phyloP scores from a whole-genome alignment of 2,329 filamentous ascomycete genomes.

The Pseudocercospora cruenta region DNA sequence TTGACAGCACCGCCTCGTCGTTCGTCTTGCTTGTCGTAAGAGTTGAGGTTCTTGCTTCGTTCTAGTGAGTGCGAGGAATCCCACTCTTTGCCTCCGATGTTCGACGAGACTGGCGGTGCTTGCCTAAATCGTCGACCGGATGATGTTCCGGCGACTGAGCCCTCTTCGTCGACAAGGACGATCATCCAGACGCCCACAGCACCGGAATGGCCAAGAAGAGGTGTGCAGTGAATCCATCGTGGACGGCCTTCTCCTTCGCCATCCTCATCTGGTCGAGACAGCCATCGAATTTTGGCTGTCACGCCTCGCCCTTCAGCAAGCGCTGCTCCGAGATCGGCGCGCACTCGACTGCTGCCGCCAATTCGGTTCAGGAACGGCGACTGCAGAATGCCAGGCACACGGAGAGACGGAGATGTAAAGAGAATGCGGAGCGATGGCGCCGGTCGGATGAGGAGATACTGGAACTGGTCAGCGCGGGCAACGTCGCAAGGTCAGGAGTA shows the following conservation, averaged over 20 bases:
- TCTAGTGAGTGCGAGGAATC: constrained; percentile 25
- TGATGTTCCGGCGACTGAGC: constrained; percentile 22
- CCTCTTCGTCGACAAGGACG: constrained; percentile 67
- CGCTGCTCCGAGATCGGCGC: constrained; percentile 60
- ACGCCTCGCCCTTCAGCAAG: constrained; percentile 70
- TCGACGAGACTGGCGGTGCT: constrained; percentile 41
- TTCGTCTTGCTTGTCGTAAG: constrained; percentile 30
- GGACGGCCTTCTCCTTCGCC: constrained; percentile 60
- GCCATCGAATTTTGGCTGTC: constrained; percentile 75
- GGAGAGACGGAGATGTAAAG: constrained; percentile 54
- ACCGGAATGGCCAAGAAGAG: constrained; percentile 67
- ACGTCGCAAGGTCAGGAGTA: constrained; percentile 8
- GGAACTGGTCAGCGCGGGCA: constrained; percentile 12
- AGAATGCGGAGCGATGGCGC: constrained; percentile 54
- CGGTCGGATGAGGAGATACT: constrained; percentile 55
- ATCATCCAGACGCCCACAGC: constrained; percentile 79
- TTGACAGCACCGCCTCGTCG: constrained; percentile 19
- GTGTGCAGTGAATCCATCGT: constrained; percentile 78
- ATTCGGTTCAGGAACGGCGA: constrained; percentile 54
- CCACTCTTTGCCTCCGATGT: constrained; percentile 41
- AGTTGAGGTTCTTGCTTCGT: constrained; percentile 22
- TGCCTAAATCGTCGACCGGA: constrained; percentile 38
- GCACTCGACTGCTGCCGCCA: constrained; percentile 55
- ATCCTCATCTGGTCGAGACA: constrained; percentile 50
- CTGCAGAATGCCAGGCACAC: constrained; percentile 54